A percentile compares a stretch with the other conserved stretches of the same genome.
Evolutionary conservation across 2,329 filamentous ascomycete genomes (phyloP).

Genomic region (Karstenula rhodostoma): DNA sequence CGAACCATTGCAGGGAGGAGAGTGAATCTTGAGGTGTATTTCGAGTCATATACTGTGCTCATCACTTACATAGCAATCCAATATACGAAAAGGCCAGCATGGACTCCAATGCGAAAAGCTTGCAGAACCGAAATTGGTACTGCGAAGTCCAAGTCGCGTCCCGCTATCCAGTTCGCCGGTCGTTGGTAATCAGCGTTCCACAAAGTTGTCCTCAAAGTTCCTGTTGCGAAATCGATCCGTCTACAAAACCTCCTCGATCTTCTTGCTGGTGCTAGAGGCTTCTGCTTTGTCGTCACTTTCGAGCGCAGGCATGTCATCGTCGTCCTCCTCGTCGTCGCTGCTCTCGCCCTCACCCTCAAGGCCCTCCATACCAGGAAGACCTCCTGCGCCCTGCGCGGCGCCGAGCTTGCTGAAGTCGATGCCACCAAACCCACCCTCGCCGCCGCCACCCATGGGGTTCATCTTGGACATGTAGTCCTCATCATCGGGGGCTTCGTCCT

Average conservation of each 20-base stretch:
- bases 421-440: conserved; percentile 77
- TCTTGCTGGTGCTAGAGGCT: conserved; percentile 45
- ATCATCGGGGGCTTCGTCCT: conserved; percentile 86
- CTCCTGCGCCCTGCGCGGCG: conserved; percentile 57
- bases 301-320: conserved; percentile 77
- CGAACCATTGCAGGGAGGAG: neutral
- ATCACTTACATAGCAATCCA: conserved; percentile 23
- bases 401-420: conserved; percentile 93
- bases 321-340: conserved; percentile 71
- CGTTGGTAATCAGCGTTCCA: conserved; percentile 8
- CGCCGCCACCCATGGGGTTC: conserved; percentile 62
- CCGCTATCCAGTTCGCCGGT: conserved; percentile 12
- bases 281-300: conserved; percentile 38
- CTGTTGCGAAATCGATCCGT: conserved; percentile 1
- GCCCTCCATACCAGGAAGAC: conserved; percentile 48
- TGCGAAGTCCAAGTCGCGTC: conserved; percentile 4
- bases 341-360: conserved; percentile 51
- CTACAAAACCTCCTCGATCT: conserved; percentile 58
- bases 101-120: conserved; percentile 10
- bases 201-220: neutral
- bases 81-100: conserved; percentile 9
- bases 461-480: conserved; percentile 67
- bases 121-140: neutral
- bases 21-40: conserved; percentile 7
- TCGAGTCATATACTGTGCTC: conserved; percentile 27